These are phyloP conservation scores for Tritrichomonas musculus DNA, from an alignment of 208 protist species.

Conservation along the genomic window DNA sequence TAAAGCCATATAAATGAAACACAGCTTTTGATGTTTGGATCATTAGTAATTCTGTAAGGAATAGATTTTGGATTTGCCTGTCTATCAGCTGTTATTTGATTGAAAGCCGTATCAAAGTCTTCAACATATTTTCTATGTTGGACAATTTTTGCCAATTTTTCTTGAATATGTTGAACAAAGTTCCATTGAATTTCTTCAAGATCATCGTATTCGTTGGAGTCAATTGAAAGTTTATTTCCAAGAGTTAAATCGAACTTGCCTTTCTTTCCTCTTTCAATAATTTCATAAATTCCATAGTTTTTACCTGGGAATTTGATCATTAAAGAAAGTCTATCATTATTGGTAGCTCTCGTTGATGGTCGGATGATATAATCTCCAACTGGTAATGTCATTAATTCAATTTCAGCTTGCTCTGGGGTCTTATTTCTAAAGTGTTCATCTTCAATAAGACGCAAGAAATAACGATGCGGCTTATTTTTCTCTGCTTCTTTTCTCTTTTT, in stretches of 20 bases:
- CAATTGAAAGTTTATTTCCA: not conserved
- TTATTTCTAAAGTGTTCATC: not conserved
- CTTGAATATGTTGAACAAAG: not conserved
- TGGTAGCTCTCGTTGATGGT: not conserved
- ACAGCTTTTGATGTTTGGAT: not conserved
- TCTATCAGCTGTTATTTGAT: not conserved
- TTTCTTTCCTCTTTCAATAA: not conserved
- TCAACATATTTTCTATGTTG: not conserved
- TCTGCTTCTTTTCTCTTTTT: not conserved
- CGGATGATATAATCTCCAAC: not conserved
- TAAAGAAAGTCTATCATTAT: not conserved
- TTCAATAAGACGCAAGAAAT: not conserved
- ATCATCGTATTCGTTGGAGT: not conserved
- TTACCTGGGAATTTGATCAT: not conserved
- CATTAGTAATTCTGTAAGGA: not conserved
- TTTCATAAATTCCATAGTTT: not conserved
- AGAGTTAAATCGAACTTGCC: not conserved
- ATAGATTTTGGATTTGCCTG: not conserved
- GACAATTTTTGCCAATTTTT: not conserved
- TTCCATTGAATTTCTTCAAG: conserved; percentile 18
- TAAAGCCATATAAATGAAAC: not conserved
- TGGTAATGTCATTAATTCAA: not conserved
- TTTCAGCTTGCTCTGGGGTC: not conserved
- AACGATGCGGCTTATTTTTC: not conserved
- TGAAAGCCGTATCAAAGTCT: not conserved